Evolutionary conservation across 768 basidiomycete species (phyloP).

Genomic region (Phallus indusiatus): DNA sequence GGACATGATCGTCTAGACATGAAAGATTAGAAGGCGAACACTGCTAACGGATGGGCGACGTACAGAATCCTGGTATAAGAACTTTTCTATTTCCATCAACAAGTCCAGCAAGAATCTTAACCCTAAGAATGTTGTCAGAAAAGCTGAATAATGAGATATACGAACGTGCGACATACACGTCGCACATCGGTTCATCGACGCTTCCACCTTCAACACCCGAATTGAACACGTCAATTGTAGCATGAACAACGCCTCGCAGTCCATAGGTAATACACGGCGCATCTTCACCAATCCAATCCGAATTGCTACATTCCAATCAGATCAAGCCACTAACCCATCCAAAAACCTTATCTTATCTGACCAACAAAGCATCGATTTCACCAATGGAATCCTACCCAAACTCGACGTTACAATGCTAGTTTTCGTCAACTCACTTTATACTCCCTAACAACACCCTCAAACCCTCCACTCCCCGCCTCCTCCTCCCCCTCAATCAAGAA

Average conservation of each 20-base stretch:
- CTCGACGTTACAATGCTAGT: too few species aligned
- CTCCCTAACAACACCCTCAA: constrained; percentile 69
- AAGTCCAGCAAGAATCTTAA: constrained; percentile 67
- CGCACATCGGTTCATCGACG: constrained; percentile 81
- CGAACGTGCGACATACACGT: constrained; percentile 49
- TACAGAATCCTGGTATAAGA: constrained; percentile 76
- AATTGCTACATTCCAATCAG: constrained; percentile 50
- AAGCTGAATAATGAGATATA: neutral
- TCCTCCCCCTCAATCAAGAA: constrained; percentile 97
- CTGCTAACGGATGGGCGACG: constrained; percentile 19
- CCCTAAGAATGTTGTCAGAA: constrained; percentile 32
- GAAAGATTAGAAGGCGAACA: neutral
- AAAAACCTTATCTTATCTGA: constrained; percentile 43
- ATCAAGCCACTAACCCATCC: neutral
- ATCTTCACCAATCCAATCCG: constrained; percentile 92
- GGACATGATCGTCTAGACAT: constrained; percentile 62
- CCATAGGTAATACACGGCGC: constrained; percentile 94
- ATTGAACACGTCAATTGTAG: constrained; percentile 65
- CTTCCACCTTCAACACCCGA: constrained; percentile 87
- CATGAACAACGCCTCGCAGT: constrained; percentile 87
- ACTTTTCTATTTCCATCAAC: constrained; percentile 49
- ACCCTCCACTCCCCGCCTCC: constrained; percentile 91
- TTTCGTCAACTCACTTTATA: constrained; percentile 55
- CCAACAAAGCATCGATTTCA: constrained; percentile 80
- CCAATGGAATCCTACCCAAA: constrained; percentile 66